phyloP scores from a whole-genome alignment of 352 stramenopile genomes.

The Globisporangium heterothallicum region DNA sequence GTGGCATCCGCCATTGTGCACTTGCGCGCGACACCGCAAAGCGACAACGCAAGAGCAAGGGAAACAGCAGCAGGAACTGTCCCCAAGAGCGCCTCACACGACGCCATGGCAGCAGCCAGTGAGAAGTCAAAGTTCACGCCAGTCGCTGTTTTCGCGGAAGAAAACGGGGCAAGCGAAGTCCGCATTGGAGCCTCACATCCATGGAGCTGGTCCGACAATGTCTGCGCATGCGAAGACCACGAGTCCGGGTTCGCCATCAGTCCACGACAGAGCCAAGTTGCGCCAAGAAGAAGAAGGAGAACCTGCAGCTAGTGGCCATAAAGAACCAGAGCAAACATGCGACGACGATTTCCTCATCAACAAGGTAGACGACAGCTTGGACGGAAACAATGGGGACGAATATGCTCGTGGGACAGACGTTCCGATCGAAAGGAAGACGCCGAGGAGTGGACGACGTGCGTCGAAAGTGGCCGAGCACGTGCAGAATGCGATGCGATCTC shows the following conservation, averaged over 20 bases:
- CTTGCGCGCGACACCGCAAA: conserved; percentile 25
- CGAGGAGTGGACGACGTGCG: not conserved
- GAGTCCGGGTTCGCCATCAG: no score
- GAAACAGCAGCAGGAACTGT: not conserved
- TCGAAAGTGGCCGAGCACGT: not conserved
- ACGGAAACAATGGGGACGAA: conserved; percentile 3
- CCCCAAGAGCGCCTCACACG: no score
- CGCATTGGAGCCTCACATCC: not conserved
- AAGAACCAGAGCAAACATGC: not conserved
- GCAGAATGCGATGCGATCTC: not conserved
- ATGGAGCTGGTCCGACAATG: not conserved
- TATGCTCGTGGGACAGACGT: not conserved
- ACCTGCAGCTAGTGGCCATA: not conserved
- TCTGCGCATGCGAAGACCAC: no score
- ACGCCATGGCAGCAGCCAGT: no score
- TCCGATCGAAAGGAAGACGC: not conserved
- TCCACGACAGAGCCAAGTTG: no score
- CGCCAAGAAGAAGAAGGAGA: no score
- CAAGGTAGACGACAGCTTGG: no score
- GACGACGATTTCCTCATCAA: not conserved
- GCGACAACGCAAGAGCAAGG: not conserved
- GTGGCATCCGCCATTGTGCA: conserved; percentile 33
- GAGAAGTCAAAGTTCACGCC: no score
- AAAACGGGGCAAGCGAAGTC: not conserved
- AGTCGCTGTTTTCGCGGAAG: not conserved